A percentile compares a stretch with the other conserved stretches of the same genome.
Evolutionary conservation across 108 stramenopile species (phyloP).

Genomic region (Epithemia pelagica): DNA sequence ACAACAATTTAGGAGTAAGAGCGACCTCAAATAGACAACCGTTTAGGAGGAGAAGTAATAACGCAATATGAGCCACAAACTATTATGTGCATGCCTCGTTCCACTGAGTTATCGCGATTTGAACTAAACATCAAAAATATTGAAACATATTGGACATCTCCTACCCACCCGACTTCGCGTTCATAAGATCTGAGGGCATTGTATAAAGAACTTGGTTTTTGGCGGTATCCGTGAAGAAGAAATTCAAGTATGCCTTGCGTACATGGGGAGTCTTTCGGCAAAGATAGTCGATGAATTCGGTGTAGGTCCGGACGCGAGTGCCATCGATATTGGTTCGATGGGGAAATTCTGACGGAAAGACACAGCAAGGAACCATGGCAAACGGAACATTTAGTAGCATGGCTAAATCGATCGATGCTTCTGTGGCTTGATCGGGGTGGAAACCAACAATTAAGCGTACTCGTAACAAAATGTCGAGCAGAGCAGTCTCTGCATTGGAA

Average conservation of each 20-base stretch:
- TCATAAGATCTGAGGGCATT: too few relatives aligned
- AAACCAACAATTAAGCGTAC: conserved; percentile 67
- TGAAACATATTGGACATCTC: too few relatives aligned
- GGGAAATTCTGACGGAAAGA: conserved; percentile 68
- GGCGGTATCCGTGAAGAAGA: conserved; percentile 53
- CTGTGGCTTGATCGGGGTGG: conserved; percentile 88
- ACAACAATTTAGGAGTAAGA: conserved; percentile 70
- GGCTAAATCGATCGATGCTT: conserved; percentile 61
- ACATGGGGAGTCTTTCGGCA: conserved; percentile 23
- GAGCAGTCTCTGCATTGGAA: conserved; percentile 16
- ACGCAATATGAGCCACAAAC: too few relatives aligned
- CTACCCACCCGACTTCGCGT: too few relatives aligned
- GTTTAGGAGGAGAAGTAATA: too few relatives aligned
- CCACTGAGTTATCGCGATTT: too few relatives aligned
- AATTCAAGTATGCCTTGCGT: conserved; percentile 24
- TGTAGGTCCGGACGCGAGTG: conserved; percentile 34
- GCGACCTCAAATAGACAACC: too few relatives aligned
- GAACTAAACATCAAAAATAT: too few relatives aligned
- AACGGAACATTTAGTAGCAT: conserved; percentile 47
- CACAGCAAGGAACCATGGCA: conserved; percentile 68
- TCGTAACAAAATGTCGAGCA: conserved; percentile 12
- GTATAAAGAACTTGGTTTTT: conserved; percentile 60
- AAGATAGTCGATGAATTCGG: conserved; percentile 49
- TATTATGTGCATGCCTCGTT: too few relatives aligned
- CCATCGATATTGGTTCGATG: conserved; percentile 31